Base-by-base conservation (phyloP, 306 rosid species). In the Lablab purpureus region DNA sequence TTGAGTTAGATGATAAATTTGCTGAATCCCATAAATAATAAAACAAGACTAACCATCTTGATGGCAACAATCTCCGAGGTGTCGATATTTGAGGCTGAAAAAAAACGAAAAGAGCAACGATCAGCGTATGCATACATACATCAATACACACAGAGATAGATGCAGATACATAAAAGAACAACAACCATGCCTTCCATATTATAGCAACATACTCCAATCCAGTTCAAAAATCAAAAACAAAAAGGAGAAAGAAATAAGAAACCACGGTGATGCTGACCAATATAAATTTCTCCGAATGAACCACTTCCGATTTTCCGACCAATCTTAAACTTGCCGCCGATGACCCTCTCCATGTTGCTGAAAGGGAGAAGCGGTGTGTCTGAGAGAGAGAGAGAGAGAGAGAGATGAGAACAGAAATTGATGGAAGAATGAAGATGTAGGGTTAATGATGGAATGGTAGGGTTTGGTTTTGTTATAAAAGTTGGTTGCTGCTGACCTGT, bases 271-370 rank as follows among this genome's bases (percentile, higher is more conserved):
- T 7, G 6, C 17, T 8, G 13, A 91, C 97, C 97, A 14, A 89
- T 85, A 75, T 64, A 89, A 30, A 89, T 89, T 87, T 91, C 91
- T 37, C 97, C 94, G 5, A 91, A 91, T 0, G 97, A 91, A 14
- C 94, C 94, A 79, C 94, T 86, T 1, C 97, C 97, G 23, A 91
- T 89, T 83, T 89, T 91, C 67, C 91, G 88, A 80, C 97, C 94
- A 55, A 89, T 19, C 84, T 89, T 91, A 80, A 58, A 91, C 84
- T 87, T 88, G 3, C 87, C 92, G 2, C 87, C 97, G 17, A 89
- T 37, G 50, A 91, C 63, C 80, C 92, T 85, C 84, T 91, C 92
- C 97, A 91, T 91, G 49, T 69, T 5, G 37, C 73, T 10, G 46
- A 10, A 41, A 41, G 46, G 14, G 46, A 41, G 21, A 6, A 37